Conservation (phyloP, 805 yeast genomes). For the Myxozyma nipponensis region DNA sequence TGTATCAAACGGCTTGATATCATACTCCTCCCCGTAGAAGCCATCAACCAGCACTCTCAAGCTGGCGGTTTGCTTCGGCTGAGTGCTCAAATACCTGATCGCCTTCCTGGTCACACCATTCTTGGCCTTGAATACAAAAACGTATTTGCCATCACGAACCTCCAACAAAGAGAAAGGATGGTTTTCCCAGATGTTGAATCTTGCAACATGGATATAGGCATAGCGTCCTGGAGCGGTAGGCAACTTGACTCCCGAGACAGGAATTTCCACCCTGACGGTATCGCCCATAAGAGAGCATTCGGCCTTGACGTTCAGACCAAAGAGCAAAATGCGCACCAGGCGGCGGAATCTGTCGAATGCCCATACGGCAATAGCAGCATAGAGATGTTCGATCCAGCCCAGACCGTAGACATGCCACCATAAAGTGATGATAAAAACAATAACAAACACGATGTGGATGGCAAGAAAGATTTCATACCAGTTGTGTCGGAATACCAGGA, state of each 20-base stretch:
- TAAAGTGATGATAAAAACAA: constrained; percentile 42
- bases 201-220: constrained; percentile 20
- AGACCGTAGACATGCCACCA: constrained; percentile 44
- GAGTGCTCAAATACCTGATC: background rate
- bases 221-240: constrained; percentile 21
- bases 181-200: constrained; percentile 23
- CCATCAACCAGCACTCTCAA: constrained; percentile 47
- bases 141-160: constrained; percentile 1
- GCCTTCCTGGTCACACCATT: constrained; percentile 7
- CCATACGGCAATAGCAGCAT: constrained; percentile 65
- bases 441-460: constrained; percentile 54
- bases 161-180: constrained; percentile 21
- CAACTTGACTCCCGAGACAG: constrained; percentile 6
- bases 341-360: constrained; percentile 60
- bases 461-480: constrained; percentile 59
- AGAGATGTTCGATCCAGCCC: constrained; percentile 50
- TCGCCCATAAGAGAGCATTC: constrained; percentile 29
- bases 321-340: constrained; percentile 49
- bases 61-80: background rate
- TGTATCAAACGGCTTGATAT: constrained; percentile 46
- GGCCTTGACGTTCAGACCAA: constrained; percentile 46
- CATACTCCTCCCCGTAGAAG: constrained; percentile 50
- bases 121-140: constrained; percentile 14
- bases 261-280: constrained; percentile 10
- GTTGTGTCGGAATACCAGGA: constrained; percentile 48